Base-by-base conservation (phyloP, 2,329 filamentous ascomycete species). In the Fusarium bulbicola region DNA sequence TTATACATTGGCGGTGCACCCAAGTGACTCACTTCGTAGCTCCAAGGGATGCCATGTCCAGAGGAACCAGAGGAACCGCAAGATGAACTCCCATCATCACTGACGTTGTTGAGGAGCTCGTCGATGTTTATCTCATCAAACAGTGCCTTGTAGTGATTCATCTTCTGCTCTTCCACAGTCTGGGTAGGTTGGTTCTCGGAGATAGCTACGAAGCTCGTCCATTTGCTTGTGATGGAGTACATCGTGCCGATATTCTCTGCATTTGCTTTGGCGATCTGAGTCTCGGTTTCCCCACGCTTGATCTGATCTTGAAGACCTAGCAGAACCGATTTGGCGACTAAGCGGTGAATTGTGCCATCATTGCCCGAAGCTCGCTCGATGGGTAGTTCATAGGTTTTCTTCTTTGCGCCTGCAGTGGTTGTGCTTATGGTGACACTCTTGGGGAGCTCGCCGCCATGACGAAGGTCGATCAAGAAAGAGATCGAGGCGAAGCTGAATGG, bases 361-460 rank as follows among this genome's bases (percentile, higher is more conserved):
- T 7, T 15, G 6, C 11, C 13, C 1, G 16, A 0, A 0, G 1
- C 7, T 1, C 0, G 0, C 8, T 36, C 12, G 1, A 54, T 4
- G 0, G 58, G n/a, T 0, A 60, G 14, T 1, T 30, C 12, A 1
- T 56, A 56, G 0, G 20, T 9, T 4, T 12, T 61, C 11, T 11
- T 28, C 20, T 56, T 61, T 0, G 47, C 30, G 0, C n/a, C 30
- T 0, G 12, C 1, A 0, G 47, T 56, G 1, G 47, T 61, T 9
- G 28, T 56, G 12, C 1, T 54, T 18, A 61, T 43, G 1, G 47
- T 37, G 0, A 36, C 12, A 12, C 5, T 1, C 1, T 30, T 13
- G 4, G 58, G 57, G 0, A 37, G 8, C 0, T 7, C 0, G 0
- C 12, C 26, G 0, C 12, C 37, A 0, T 24, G 12, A 1, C 26